These are phyloP conservation scores for Tolypocladium album DNA, from an alignment of 2,329 filamentous ascomycete species.

Conservation along the genomic window DNA sequence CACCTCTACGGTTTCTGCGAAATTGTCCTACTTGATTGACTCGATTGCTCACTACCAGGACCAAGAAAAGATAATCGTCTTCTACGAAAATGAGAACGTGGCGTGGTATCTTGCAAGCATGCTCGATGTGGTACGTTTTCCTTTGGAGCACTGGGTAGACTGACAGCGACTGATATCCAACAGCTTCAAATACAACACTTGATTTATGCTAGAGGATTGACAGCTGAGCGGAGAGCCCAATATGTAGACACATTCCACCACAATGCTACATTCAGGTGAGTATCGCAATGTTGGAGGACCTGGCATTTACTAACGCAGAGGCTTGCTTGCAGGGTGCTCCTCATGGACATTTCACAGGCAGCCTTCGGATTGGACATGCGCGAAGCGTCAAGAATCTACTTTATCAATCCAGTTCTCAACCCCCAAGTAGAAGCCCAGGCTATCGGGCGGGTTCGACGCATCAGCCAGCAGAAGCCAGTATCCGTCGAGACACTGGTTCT, in stretches of 20 bases:
- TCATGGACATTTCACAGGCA: conserved; percentile 88
- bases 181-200: conserved; percentile 49
- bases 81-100: conserved; percentile 81
- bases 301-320: conserved; percentile 1
- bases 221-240: conserved; percentile 51
- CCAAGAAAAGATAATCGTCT: conserved; percentile 79
- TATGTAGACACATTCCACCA: conserved; percentile 74
- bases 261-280: conserved; percentile 47
- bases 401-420: conserved; percentile 79
- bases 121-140: conserved; percentile 53
- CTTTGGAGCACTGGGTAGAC: not conserved
- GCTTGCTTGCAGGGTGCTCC: conserved; percentile 46
- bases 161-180: conserved; percentile 2
- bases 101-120: conserved; percentile 79
- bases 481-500: conserved; percentile 80
- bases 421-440: conserved; percentile 82
- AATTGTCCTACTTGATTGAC: conserved; percentile 77
- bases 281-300: not conserved
- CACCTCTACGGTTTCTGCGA: conserved; percentile 74
- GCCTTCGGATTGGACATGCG: conserved; percentile 81
- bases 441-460: conserved; percentile 79
- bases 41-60: conserved; percentile 56
- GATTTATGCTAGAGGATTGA: conserved; percentile 56
- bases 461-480: conserved; percentile 71
- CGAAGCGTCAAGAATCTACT: conserved; percentile 75